These are phyloP conservation scores for Amanita muscaria DNA, from an alignment of 768 basidiomycete genomes.

Conservation along the genomic window DNA sequence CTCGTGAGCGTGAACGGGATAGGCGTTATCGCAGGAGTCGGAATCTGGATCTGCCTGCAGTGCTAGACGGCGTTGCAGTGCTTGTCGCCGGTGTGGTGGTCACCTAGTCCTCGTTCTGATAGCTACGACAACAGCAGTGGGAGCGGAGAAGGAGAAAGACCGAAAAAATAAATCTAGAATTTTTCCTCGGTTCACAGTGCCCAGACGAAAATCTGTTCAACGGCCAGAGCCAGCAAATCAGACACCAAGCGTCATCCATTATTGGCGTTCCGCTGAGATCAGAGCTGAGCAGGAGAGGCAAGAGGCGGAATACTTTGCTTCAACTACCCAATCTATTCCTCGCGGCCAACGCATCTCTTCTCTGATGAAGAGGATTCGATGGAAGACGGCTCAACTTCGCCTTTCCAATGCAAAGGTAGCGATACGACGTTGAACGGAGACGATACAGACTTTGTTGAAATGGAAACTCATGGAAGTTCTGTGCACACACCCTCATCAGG, in stretches of 20 bases:
- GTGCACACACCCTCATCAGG: conserved; percentile 36
- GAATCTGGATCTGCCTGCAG: too few species aligned
- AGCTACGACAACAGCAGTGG: background rate
- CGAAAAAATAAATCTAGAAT: conserved; percentile 9
- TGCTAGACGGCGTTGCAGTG: conserved; percentile 35
- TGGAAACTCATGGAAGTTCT: conserved; percentile 41
- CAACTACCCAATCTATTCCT: conserved; percentile 24
- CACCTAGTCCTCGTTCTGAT: conserved; percentile 20
- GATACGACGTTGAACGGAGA: background rate
- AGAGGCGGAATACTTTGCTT: conserved; percentile 20
- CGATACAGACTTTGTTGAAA: conserved; percentile 16
- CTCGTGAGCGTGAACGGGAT: conserved; percentile 29
- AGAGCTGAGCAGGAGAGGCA: conserved; percentile 6
- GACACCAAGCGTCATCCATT: background rate
- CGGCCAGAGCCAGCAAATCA: background rate
- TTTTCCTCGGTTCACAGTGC: conserved; percentile 3
- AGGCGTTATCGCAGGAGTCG: conserved; percentile 34
- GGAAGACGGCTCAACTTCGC: background rate
- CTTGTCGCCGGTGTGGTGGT: conserved; percentile 25
- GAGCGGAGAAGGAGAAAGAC: background rate
- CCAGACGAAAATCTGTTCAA: conserved; percentile 4
- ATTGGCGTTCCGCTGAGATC: conserved; percentile 1
- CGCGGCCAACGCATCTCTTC: conserved; percentile 24
- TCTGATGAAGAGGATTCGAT: conserved; percentile 32
- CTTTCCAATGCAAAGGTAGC: background rate